Evolutionary conservation across 1,284 basidiomycete species (phyloP), one percentile per base, ranked within the genome.

Genomic region (Trichosporon asahii): DNA sequence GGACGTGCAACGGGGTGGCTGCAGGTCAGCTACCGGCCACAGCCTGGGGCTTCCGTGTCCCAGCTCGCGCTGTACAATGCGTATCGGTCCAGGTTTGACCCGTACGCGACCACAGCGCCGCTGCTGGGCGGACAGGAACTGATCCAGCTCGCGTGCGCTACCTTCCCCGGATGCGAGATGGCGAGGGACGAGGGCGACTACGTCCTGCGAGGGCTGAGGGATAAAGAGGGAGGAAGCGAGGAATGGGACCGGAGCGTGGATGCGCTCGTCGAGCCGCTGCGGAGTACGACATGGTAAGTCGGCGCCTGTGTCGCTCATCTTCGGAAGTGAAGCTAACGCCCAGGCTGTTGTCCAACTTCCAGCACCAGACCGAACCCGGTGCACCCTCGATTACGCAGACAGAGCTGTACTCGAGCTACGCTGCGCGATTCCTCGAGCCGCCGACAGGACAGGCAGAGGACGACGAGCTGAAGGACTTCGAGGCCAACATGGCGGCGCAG

Each of bases 81-180:
- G 7, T 82, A 82, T 70, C 74, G 75, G 44, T 74, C 72, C n/a
- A 77, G 80, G 23, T 82, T 82, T 29, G 80, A 82, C 72, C 78
- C 80, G 35, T 80, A 79, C 70, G 66, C 74, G 9, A 66, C 68
- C 0, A 37, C 66, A 0, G 66, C 77, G 2, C 78, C 80, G 4
- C 67, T 82, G 2, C 53, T 82, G 7, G 79, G 77, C 49, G 80
- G 80, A 23, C 80, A 82, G 70, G 80, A 82, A 53, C 70, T 82
- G 18, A 80, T 82, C 33, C 78, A 79, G 69, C 75, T 82, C 27
- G 80, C 79, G 7, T 80, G 79, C 53, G 79, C 80, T 1, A 82
- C 80, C 6, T 82, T 81, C 53, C 76, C 78, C 1, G 80, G 80
- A 2, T 80, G 80, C 65, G 78, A 77, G 66, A 80, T 82, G 78